A percentile compares a stretch with the other conserved stretches of the same genome.
Evolutionary conservation across 73 alveolate genomes (phyloP).

Genomic region (Tetrahymena elliotti): DNA sequence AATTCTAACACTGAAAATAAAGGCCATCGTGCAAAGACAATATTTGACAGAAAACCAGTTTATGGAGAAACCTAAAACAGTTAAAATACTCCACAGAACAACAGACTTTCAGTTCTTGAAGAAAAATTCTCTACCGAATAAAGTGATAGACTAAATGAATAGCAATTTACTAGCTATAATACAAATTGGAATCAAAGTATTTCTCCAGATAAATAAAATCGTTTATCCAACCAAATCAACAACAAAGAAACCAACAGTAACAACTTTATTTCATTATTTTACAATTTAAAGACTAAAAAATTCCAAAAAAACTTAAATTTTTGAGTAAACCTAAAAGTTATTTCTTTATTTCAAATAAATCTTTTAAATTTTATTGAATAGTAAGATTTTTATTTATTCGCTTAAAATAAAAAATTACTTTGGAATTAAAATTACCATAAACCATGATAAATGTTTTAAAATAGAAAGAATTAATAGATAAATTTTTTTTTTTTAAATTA

Average conservation of each 20-base stretch:
- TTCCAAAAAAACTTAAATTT: neutral
- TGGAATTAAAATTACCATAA: too few species aligned
- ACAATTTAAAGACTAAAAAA: too few species aligned
- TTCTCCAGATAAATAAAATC: neutral
- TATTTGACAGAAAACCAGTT: neutral
- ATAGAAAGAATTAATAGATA: too few species aligned
- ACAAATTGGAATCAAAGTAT: neutral
- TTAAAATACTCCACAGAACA: neutral
- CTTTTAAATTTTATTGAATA: too few species aligned
- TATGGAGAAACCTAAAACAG: neutral
- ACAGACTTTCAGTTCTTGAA: neutral
- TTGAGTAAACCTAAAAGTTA: too few species aligned
- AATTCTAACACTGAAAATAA: neutral
- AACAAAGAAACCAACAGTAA: neutral
- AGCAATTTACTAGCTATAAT: neutral
- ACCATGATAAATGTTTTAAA: too few species aligned
- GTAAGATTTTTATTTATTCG: too few species aligned
- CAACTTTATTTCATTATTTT: neutral
- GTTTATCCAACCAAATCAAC: neutral
- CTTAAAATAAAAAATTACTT: too few species aligned
- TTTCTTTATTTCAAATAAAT: too few species aligned
- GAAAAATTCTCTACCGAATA: neutral
- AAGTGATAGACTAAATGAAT: neutral
- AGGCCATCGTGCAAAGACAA: neutral
- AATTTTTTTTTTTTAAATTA: too few species aligned